Base-by-base conservation (phyloP, 306 rosid genomes). In the Trifolium fragiferum region DNA sequence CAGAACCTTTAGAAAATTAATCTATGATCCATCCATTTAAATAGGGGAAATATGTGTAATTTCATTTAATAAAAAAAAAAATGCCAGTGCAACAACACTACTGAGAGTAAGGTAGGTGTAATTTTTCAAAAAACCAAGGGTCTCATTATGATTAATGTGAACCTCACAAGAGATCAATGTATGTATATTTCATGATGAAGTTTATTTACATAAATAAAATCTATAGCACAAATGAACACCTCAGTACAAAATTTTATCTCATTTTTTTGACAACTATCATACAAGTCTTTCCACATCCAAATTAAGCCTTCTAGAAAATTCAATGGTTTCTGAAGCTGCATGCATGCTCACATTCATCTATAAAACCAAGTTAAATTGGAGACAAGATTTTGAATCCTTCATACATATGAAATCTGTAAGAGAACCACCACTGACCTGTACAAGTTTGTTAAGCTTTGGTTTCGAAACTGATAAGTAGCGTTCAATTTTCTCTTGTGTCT, bases 401-500 rank as follows among this genome's bases (percentile, higher is more conserved):
- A 68, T 25, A 57, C 63, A 23, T 65, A 57, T 11, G 70, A 49
- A 79, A 65, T 30, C 13, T 44, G 35, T 47, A 35, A 70, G 70
- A 51, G 43, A 80, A 74, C 80, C 79, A 83, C 70, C 80, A 85
- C 86, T 94, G 59, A 92, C 99, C 97, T 90, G 96, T 81, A 94
- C 81, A 83, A 94, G 94, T 86, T 94, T 94, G 70, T 83, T 87
- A 86, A 92, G 95, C 92, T 94, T 94, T 49, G 90, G 79, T 78
- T 87, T 90, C 13, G 98, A 92, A 75, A 68, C 44, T 50, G 92
- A 86, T 77, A 94, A 86, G 77, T 94, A 94, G 43, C 84, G 84
- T 50, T 94, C 98, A 60, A 94, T 92, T 90, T 85, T 92, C 84
- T 94, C 98, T 72, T 82, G 93, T 3, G 98, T 90, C 81, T 92